These are phyloP conservation scores for Gigaspora rosea DNA, from an alignment of 192 early-diverging fungal species.

Conservation along the genomic window DNA sequence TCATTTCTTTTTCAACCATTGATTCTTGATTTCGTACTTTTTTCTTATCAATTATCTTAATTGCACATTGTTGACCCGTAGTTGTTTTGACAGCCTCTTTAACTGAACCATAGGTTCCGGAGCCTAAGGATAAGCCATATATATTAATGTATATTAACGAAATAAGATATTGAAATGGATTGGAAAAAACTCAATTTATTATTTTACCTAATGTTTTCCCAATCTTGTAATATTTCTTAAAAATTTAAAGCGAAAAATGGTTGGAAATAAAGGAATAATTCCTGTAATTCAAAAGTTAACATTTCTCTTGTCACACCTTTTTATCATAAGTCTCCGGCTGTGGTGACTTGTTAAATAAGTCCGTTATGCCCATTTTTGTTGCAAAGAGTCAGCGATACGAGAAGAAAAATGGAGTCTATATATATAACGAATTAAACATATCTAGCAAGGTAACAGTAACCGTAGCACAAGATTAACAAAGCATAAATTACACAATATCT, in stretches of 20 bases:
- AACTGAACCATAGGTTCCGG: conserved; percentile 77
- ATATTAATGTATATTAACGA: not conserved
- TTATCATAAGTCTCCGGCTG: conserved; percentile 28
- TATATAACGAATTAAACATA: too few species aligned
- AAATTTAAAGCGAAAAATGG: not conserved
- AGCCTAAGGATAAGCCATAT: conserved; percentile 36
- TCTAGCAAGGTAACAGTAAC: too few species aligned
- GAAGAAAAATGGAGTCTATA: too few species aligned
- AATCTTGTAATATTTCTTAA: conserved; percentile 26
- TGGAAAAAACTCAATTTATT: not conserved
- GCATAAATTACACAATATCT: too few species aligned
- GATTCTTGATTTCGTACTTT: conserved; percentile 78
- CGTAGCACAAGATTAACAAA: too few species aligned
- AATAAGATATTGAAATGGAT: not conserved
- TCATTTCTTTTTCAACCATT: conserved; percentile 92
- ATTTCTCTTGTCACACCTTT: conserved; percentile 2
- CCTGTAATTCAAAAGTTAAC: too few species aligned
- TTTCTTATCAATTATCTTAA: conserved; percentile 92
- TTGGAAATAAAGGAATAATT: not conserved
- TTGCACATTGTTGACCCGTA: conserved; percentile 78
- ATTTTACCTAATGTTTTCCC: conserved; percentile 27
- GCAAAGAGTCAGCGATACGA: too few species aligned
- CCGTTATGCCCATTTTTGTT: conserved; percentile 3
- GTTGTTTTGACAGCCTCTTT: conserved; percentile 64
- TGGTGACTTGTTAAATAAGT: conserved; percentile 7